A percentile compares a stretch with the other conserved stretches of the same genome.
These are phyloP conservation scores for Mycena albidolilacea DNA, from an alignment of 768 basidiomycete species.

Conservation along the genomic window DNA sequence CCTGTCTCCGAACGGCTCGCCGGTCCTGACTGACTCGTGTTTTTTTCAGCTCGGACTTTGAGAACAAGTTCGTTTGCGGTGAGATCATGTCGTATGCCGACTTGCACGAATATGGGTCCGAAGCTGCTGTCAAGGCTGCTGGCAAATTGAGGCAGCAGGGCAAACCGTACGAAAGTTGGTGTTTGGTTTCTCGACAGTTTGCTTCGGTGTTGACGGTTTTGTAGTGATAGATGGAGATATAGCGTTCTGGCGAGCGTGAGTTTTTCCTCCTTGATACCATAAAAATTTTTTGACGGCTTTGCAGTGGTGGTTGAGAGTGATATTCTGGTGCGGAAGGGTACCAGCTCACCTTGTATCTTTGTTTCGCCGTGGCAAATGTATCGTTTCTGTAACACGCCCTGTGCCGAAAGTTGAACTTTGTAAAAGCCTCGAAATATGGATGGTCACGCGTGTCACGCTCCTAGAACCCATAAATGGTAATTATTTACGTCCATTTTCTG, in stretches of 20 bases:
- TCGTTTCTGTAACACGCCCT: slow-evolving; percentile 27
- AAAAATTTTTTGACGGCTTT: too few relatives aligned
- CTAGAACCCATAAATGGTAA: slow-evolving; percentile 16
- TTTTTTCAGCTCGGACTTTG: slow-evolving; percentile 88
- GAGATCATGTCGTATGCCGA: slow-evolving; percentile 97
- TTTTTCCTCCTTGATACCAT: too few relatives aligned
- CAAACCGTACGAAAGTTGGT: slow-evolving; percentile 95
- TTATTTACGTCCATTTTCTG: not conserved
- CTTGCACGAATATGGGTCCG: slow-evolving; percentile 91
- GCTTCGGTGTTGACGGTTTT: slow-evolving; percentile 27
- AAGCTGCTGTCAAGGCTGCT: slow-evolving; percentile 92
- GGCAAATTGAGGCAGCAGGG: slow-evolving; percentile 97
- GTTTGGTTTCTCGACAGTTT: not conserved
- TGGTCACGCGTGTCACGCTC: too few relatives aligned
- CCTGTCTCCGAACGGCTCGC: not conserved
- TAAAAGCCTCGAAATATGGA: not conserved
- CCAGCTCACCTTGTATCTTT: not conserved
- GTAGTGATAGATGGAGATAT: slow-evolving; percentile 91
- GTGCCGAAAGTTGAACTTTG: slow-evolving; percentile 13
- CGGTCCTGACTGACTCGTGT: slow-evolving; percentile 4
- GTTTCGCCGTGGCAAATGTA: slow-evolving; percentile 26
- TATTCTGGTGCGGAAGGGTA: too few relatives aligned
- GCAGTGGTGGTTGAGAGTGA: too few relatives aligned
- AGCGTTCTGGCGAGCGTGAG: slow-evolving; percentile 86
- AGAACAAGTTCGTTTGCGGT: slow-evolving; percentile 97